Evolutionary conservation across 306 rosid species (phyloP), one percentile per base, ranked within the genome.

Genomic region (Begonia masoniana): DNA sequence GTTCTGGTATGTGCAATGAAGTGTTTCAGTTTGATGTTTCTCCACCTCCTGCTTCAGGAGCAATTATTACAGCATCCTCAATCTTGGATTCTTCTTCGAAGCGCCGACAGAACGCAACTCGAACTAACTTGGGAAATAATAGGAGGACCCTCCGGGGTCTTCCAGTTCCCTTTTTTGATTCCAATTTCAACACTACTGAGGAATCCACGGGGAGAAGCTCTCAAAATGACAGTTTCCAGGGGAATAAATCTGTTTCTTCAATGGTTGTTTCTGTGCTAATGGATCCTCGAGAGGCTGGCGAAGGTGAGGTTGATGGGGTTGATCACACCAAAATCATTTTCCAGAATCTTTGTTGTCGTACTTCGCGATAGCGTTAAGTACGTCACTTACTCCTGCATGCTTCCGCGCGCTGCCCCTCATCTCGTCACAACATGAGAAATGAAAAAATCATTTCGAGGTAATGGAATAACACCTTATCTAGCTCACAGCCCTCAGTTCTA

Each of bases 1-100:
- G 99, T 67, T 92, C 99, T 26, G 99, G 99, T 55, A 72, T 77
- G 95, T 92, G 99, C 80, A 86, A 92, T 8, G 99, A 92, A 73
- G 95, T 86, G 68, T 92, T 92, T 58, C 99, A 83, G 79, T 92
- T 92, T 56, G 95, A 92, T 55, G 81, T 62, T 47, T 92, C 88
- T 4, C 80, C 93, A 36, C 66, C 77, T 59, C 55, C 75, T 10
- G 36, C 67, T 45, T 76, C 94, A 14, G 99, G 96, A 48, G 94
- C 87, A 51, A 81, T 92, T 56, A 63, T 92, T 59, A 84, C 93
- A 15, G 95, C 89, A 49, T 60, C 99, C 47, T 45, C 96, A 53
- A 82, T 82, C 46, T 59, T 80, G 43, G 77, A 79, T 41, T 60
- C 68, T 43, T 66, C 94, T 23, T 15, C 57, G 3, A 57, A 57